Evolutionary conservation across 805 yeast genomes (phyloP), one percentile per base, ranked within the genome.

Genomic region (Candida nanaspora): DNA sequence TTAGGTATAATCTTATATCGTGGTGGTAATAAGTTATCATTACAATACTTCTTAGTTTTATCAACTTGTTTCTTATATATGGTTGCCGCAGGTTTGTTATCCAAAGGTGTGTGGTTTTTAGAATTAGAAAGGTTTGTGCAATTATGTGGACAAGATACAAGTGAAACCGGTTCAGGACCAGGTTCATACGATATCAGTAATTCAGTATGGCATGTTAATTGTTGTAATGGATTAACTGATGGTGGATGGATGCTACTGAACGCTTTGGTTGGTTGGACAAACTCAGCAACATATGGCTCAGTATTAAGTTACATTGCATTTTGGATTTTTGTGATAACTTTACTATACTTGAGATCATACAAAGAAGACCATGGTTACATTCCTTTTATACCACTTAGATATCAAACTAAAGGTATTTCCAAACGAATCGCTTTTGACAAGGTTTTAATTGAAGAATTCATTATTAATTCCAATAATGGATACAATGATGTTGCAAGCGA

Each of bases 161-260:
- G 86, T 33, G 97, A 88, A 62, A 76, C 81, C 1, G 97, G 97
- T 2, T 81, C 82, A 31, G 97, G 97, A 0, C 96, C 96, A 0
- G 97, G 97, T 0, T 83, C 94, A 0, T 88, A 88, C 55, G 95
- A 88, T 53, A 80, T 88, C 19, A 49, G 74, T 18, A 74, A 70
- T 37, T 79, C 93, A 6, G 80, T 88, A 2, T 88, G 97, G 97
- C 97, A 88, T 58, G 95, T 88, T 21, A 86, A 88, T 62, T 87
- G 96, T 60, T 88, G 97, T 64, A 87, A 87, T 58, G 94, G 95
- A 20, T 82, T 85, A 49, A 83, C 75, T n/a, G 96, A 88, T 54
- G 95, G 95, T 4, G 78, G 81, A 26, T 88, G 95, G 95, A 86
- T 87, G 95, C 67, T 88, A 28, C 70, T 85, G 52, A 86, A 89